Percentiles rank a stretch among this genome's conserved stretches.
Evolutionary conservation across 257 asterid genomes (phyloP).

Genomic region (Solanum pennellii): DNA sequence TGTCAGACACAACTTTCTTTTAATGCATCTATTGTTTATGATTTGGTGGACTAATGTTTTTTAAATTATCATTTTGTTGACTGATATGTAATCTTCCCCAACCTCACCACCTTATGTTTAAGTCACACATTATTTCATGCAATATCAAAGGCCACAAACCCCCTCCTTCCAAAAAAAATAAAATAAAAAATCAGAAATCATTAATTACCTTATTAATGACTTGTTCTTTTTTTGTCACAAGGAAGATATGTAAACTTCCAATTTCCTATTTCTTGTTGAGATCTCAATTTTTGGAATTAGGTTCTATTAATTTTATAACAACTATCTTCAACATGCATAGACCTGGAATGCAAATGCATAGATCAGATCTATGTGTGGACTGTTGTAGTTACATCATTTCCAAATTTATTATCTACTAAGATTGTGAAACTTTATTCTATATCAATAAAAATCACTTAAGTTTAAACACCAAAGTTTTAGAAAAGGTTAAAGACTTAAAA

Average conservation of each 20-base stretch:
- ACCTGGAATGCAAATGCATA: too few relatives aligned
- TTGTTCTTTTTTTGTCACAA: too few relatives aligned
- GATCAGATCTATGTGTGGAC: too few relatives aligned
- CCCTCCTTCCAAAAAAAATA: background rate
- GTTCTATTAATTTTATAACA: too few relatives aligned
- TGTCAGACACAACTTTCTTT: constrained; percentile 12
- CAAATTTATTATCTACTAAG: too few relatives aligned
- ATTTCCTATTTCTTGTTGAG: background rate
- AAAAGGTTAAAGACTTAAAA: too few relatives aligned
- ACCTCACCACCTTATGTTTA: background rate
- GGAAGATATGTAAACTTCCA: background rate
- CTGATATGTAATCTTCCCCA: background rate
- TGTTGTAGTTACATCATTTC: too few relatives aligned
- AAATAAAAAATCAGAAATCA: background rate
- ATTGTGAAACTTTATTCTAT: too few relatives aligned
- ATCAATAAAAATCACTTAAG: too few relatives aligned
- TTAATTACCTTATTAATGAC: background rate
- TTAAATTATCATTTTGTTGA: background rate
- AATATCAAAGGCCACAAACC: background rate
- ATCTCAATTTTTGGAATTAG: background rate
- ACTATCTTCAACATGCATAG: too few relatives aligned
- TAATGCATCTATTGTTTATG: background rate
- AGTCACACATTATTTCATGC: too few relatives aligned
- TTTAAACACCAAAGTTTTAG: too few relatives aligned
- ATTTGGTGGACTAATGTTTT: background rate